Percentiles rank a stretch among this genome's conserved stretches.
Conservation (phyloP, 1,284 basidiomycete genomes). For the Cryptococcus depauperatus region DNA sequence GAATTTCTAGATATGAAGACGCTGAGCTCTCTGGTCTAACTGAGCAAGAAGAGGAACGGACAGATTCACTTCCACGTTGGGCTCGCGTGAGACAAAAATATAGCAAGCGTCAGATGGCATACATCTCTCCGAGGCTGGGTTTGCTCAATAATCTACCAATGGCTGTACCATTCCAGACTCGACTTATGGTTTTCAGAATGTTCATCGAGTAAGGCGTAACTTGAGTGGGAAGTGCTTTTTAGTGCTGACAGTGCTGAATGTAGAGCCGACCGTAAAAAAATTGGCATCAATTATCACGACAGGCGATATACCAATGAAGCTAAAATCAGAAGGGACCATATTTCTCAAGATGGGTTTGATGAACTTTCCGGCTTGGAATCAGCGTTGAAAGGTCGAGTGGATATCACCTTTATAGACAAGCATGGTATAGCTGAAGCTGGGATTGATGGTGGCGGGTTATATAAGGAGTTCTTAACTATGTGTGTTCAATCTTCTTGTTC, state of each 20-base stretch:
- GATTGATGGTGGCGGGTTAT: conserved; percentile 85
- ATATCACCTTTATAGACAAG: conserved; percentile 86
- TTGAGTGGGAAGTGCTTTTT: not conserved
- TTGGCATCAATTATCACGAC: conserved; percentile 29
- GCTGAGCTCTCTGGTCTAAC: conserved; percentile 35
- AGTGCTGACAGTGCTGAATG: not conserved
- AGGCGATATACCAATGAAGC: conserved; percentile 39
- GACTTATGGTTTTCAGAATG: conserved; percentile 79
- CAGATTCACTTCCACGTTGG: conserved; percentile 26
- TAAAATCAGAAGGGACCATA: conserved; percentile 61
- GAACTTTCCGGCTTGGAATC: conserved; percentile 58
- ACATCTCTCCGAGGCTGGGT: conserved; percentile 73
- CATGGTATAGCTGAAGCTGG: conserved; percentile 37
- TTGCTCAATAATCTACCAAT: conserved; percentile 95
- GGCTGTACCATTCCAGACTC: conserved; percentile 83
- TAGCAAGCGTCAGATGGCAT: conserved; percentile 63
- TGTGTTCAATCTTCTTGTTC: conserved; percentile 26
- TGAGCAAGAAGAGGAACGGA: conserved; percentile 17
- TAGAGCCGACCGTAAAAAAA: conserved; percentile 35
- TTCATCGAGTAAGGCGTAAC: conserved; percentile 53
- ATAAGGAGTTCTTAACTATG: conserved; percentile 91
- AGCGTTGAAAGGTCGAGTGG: conserved; percentile 67
- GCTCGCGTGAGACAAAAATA: conserved; percentile 44
- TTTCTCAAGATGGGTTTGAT: conserved; percentile 80
- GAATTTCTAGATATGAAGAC: conserved; percentile 43